Base-by-base conservation (phyloP, 768 basidiomycete species). In the Dioszegia aurantiaca region DNA sequence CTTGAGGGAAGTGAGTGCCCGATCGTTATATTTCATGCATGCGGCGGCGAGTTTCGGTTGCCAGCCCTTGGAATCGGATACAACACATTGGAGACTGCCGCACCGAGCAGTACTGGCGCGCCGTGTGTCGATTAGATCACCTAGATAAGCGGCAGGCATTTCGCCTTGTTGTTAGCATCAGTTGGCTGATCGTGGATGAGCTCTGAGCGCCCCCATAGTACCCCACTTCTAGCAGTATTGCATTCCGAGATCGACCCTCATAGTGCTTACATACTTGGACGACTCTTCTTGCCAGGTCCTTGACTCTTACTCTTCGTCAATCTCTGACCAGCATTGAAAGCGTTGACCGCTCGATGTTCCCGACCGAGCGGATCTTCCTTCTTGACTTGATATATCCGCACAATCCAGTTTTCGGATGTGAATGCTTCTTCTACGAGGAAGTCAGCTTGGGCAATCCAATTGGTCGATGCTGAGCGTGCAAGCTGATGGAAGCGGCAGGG, bases 381-480 rank as follows among this genome's bases (percentile, higher is more conserved):
- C 79, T 89, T 92, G 42, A 98, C 95, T 70, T 89, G 81, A 72
- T 89, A 99, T 71, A 99, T 94, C 36, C 95, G 87, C 70, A 91
- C 94, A 64, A 99, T 94, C 95, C 95, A 99, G 78, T 99, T 99
- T 80, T 99, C 95, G 6, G 91, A 90, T 1, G 95, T 99, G 81
- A 93, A 99, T 8, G 94, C 95, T 78, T 99, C 95, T 62, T 99
- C 90, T 90, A 62, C 26, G 28, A 14, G 0, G 51, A 19, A 3
- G 27, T 43, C 26, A 27, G 43, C 41, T 43, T 6, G 12, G 10
- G 14, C 21, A 24, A 23, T 30, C 33, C 19, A n/a, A 49, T 23
- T n/a, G 3, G 11, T 16, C n/a, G n/a, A 45, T 16, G 4, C n/a
- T 33, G 19, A 14, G 46, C 41, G n/a, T 55, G 37, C 19, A n/a